Conservation (phyloP, 768 basidiomycete genomes). For the Mycena polygramma region DNA sequence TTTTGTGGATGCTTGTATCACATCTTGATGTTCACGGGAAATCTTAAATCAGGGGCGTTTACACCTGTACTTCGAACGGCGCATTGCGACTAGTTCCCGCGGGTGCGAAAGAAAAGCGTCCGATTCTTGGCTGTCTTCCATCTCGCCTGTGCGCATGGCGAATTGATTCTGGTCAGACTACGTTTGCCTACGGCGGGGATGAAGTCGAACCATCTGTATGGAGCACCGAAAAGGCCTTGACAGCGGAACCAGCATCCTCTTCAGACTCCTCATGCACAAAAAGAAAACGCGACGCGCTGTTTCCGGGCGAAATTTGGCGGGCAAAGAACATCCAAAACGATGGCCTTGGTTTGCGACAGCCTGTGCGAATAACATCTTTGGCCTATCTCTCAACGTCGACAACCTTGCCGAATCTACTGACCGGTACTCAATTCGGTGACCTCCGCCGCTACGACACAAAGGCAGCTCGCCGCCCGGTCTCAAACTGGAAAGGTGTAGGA, state of each 20-base stretch:
- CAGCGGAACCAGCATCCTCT: constrained; percentile 37
- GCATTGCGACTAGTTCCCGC: constrained; percentile 67
- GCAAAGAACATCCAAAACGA: constrained; percentile 92
- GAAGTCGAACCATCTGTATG: constrained; percentile 90
- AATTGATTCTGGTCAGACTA: constrained; percentile 61
- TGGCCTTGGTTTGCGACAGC: constrained; percentile 78
- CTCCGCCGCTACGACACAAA: constrained; percentile 85
- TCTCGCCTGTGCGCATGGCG: constrained; percentile 79
- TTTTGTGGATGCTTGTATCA: background rate
- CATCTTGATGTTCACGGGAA: background rate
- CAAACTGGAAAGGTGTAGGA: constrained; percentile 71
- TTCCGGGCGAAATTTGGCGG: constrained; percentile 86
- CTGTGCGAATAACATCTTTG: constrained; percentile 80
- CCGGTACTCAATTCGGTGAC: constrained; percentile 83
- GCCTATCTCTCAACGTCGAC: constrained; percentile 62
- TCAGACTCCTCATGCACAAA: constrained; percentile 56
- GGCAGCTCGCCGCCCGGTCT: constrained; percentile 74
- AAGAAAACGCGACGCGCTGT: constrained; percentile 70
- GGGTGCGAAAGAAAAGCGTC: constrained; percentile 40
- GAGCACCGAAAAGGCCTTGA: constrained; percentile 74
- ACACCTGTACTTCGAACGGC: constrained; percentile 84
- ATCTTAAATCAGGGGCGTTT: constrained; percentile 57
- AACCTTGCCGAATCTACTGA: constrained; percentile 58
- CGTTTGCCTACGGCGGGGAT: constrained; percentile 87
- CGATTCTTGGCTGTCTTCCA: constrained; percentile 63